These are phyloP conservation scores for Ustilago esculenta DNA, from an alignment of 1,284 basidiomycete genomes.

Conservation along the genomic window DNA sequence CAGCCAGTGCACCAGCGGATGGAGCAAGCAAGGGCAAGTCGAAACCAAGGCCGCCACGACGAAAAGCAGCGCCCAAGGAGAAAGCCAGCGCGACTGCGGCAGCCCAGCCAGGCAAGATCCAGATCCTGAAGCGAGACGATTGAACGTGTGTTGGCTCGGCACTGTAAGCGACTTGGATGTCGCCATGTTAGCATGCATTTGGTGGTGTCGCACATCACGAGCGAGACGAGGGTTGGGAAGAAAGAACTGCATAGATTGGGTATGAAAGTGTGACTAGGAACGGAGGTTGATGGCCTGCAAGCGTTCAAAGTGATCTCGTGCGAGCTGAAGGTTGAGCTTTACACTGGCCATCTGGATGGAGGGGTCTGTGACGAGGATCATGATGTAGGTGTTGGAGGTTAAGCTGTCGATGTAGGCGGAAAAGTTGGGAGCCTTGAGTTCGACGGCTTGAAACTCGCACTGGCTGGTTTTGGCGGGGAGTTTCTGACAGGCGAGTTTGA, in stretches of 20 bases:
- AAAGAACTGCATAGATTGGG: no score
- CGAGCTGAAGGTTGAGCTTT: slow-evolving; percentile 82
- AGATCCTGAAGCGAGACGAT: slow-evolving; percentile 31
- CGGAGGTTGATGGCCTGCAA: slow-evolving; percentile 59
- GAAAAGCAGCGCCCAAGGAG: not conserved
- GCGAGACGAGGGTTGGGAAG: no score
- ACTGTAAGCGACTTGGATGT: not conserved
- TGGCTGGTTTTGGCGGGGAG: slow-evolving; percentile 26
- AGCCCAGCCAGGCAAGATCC: slow-evolving; percentile 13
- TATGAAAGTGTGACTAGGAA: no score
- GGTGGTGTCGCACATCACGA: no score
- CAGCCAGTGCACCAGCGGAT: not conserved
- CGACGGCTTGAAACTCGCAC: slow-evolving; percentile 62
- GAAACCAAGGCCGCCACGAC: slow-evolving; percentile 5
- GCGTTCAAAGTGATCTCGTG: slow-evolving; percentile 78
- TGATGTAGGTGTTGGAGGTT: slow-evolving; percentile 91
- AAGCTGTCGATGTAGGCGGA: slow-evolving; percentile 93
- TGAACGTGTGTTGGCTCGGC: not conserved
- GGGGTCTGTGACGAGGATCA: slow-evolving; percentile 87
- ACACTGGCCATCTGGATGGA: slow-evolving; percentile 85
- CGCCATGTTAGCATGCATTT: no score
- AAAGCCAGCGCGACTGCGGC: not conserved
- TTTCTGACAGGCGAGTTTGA: slow-evolving; percentile 81
- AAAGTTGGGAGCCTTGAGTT: slow-evolving; percentile 70
- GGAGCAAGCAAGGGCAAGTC: not conserved